phyloP scores from a whole-genome alignment of 2,329 filamentous ascomycete species.

The Fusarium bactridioides region DNA sequence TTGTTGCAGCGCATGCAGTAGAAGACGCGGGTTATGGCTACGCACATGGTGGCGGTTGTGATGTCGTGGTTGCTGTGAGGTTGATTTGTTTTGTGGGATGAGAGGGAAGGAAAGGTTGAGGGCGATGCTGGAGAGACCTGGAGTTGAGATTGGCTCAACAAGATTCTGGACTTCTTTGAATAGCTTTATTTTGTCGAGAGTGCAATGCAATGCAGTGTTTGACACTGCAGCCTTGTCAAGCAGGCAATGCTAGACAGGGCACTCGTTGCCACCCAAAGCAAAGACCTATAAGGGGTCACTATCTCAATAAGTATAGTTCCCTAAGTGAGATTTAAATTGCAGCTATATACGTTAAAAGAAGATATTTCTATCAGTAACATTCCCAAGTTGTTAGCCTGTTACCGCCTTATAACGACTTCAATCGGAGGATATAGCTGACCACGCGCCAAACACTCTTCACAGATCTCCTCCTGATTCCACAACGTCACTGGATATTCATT shows the following conservation, averaged over 20 bases:
- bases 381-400: background rate
- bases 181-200: background rate
- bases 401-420: background rate
- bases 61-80: background rate
- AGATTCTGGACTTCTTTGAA: accelerated
- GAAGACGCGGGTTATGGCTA: background rate
- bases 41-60: background rate
- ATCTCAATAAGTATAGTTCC: accelerated
- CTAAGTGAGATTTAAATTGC: accelerated
- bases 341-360: background rate
- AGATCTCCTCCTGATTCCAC: background rate
- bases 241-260: too few relatives aligned
- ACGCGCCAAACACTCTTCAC: background rate
- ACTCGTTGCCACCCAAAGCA: too few relatives aligned
- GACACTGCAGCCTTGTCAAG: background rate
- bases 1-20: background rate
- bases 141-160: accelerated
- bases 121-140: background rate
- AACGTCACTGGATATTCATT: background rate
- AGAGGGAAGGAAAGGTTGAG: too few relatives aligned
- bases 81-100: background rate
- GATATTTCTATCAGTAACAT: accelerated
- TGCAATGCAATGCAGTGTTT: background rate
- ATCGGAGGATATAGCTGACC: background rate
- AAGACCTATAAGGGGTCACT: accelerated